phyloP scores from a whole-genome alignment of 2,329 filamentous ascomycete genomes.

The Sporothrix sp. region DNA sequence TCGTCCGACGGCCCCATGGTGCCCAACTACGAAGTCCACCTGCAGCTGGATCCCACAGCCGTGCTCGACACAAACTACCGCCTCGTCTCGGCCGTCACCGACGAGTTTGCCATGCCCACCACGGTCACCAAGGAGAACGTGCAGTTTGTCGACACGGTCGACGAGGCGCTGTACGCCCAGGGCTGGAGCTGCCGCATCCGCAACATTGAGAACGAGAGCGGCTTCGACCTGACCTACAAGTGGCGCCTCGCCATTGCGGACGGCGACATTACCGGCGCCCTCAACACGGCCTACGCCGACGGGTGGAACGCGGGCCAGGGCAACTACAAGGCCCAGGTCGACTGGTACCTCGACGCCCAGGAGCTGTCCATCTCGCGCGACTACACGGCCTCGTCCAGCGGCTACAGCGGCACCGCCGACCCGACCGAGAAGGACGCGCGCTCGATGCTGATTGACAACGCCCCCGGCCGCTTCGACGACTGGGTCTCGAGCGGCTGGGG shows the following conservation, averaged over 20 bases:
- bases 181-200: constrained; percentile 30
- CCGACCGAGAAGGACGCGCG: constrained; percentile 19
- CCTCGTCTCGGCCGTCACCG: constrained; percentile 23
- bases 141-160: constrained; percentile 28
- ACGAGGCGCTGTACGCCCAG: constrained; percentile 25
- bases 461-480: constrained; percentile 25
- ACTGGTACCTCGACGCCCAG: constrained; percentile 28
- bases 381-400: constrained; percentile 20
- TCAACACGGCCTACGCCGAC: constrained; percentile 24
- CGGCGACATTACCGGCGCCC: constrained; percentile 23
- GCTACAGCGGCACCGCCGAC: constrained; percentile 21
- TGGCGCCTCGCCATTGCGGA: constrained; percentile 26
- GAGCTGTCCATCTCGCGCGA: constrained; percentile 28
- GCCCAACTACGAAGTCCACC: constrained; percentile 27
- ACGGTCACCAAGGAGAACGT: constrained; percentile 28
- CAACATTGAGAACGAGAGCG: constrained; percentile 25
- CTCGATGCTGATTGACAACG: constrained; percentile 21
- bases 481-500: constrained; percentile 23
- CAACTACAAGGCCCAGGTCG: constrained; percentile 28
- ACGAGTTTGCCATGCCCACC: constrained; percentile 24
- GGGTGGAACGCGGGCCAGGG: constrained; percentile 25
- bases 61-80: constrained; percentile 25
- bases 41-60: constrained; percentile 25
- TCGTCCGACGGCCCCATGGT: constrained; percentile 17
- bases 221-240: constrained; percentile 32